Evolutionary conservation across 148 eudicot genomes (phyloP), one percentile per base, ranked within the genome.

Genomic region (Rhododendron ferrugineum): DNA sequence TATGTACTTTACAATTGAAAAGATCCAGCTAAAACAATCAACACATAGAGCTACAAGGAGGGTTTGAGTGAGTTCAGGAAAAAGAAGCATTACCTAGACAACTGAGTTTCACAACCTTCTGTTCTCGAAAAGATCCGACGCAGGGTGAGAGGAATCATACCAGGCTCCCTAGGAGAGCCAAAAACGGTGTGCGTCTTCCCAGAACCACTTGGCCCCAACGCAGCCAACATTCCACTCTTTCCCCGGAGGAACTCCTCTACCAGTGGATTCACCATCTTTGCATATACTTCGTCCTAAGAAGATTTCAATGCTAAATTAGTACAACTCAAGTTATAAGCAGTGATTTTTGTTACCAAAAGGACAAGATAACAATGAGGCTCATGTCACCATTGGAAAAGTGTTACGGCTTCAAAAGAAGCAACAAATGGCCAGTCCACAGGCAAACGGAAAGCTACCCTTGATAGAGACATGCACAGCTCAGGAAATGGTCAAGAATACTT

Each of bases 191-290:
- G 93, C 5, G 99, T 96, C 88, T 96, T 96, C 2, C 99, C 99
- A 2, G 99, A 96, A 37, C 99, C 99, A 91, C 94, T 96, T 2
- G 99, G 98, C 36, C 99, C 99, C 78, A 95, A 68, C 16, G 99
- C 97, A 50, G 95, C 97, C 87, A 96, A 85, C 87, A 95, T 90
- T n/a, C 96, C 94, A 49, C 96, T 93, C 85, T 83, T 95, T 15
- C 98, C 98, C 37, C 79, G 86, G 0, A 94, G 80, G 81, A 96
- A 95, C 44, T 95, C 97, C 13, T 94, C 94, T 7, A 96, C 97
- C 56, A 94, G 44, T 0, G 96, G 98, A 32, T 86, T 88, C 90
- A 96, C 89, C 91, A 95, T 88, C 81, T 87, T 90, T 9, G 90
- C 92, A 86, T 90, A 96, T 52, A 95, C 96, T 66, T 93, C 98